A percentile compares a stretch with the other conserved stretches of the same genome.
Conservation (phyloP, 176 grass and related monocot species). For the Oryza nivara region DNA sequence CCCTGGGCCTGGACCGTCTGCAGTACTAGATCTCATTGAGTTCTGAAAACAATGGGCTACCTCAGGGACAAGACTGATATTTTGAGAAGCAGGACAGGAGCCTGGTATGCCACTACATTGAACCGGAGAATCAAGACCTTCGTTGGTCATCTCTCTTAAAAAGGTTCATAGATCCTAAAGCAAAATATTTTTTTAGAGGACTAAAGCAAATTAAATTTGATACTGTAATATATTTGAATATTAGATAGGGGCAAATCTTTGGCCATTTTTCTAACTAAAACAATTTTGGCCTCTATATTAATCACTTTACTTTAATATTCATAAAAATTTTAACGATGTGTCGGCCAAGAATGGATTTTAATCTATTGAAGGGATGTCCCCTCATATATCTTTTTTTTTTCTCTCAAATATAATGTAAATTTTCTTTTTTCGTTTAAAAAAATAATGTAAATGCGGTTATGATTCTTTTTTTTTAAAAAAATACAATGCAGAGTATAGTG, state of each 20-base stretch:
- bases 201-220: not conserved
- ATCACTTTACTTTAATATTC: not conserved
- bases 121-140: not conserved
- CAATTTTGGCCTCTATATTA: not conserved
- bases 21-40: not conserved
- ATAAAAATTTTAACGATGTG: not conserved
- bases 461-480: too few relatives aligned
- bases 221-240: not conserved
- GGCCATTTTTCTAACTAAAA: not conserved
- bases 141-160: not conserved
- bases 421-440: too few relatives aligned
- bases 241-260: not conserved
- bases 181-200: too few relatives aligned
- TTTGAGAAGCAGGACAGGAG: not conserved
- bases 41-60: conserved; percentile 19
- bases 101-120: not conserved
- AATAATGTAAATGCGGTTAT: too few relatives aligned
- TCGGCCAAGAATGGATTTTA: too few relatives aligned
- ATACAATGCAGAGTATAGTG: too few relatives aligned
- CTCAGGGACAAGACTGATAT: not conserved
- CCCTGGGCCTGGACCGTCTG: not conserved
- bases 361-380: too few relatives aligned
- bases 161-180: too few relatives aligned
- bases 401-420: too few relatives aligned
- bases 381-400: too few relatives aligned